Evolutionary conservation across 2,329 filamentous ascomycete species (phyloP), one percentile per base, ranked within the genome.

Genomic region (Neofusicoccum sp.): DNA sequence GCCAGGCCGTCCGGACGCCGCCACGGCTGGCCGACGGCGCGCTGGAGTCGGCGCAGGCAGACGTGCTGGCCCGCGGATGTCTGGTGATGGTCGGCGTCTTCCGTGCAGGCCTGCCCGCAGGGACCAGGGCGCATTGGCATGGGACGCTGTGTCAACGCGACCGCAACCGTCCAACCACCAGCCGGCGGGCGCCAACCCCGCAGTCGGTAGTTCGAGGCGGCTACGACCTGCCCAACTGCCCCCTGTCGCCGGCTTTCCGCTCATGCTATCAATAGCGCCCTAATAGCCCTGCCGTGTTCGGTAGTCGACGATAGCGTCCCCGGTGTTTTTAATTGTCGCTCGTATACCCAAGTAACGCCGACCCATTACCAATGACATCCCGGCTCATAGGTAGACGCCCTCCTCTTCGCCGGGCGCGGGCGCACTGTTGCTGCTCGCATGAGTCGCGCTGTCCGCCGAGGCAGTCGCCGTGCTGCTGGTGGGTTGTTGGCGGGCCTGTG

Each of bases 341-440:
- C 51, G 51, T 56, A 44, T 56, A 56, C 6, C 31, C n/a, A 56
- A 41, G 7, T 33, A 31, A n/a, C 49, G 49, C 49, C 49, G 49
- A 31, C 41, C 3, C 49, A 41, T 28, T 8, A 41, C 31, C 30
- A 20, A 14, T 51, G 45, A 11, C 33, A 26, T 54, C 36, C 34
- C 48, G 12, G 28, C 40, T 66, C 62, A 67, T 12, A 67, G 60
- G 40, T 62, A 66, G 11, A 67, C 64, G 5, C 65, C 65, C 31
- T 67, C 64, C 34, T 66, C 64, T 34, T 61, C 64, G 20, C 59
- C 40, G 28, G 44, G 24, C 4, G 11, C 30, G 12, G n/a, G n/a
- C n/a, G n/a, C n/a, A n/a, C n/a, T n/a, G n/a, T 57, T 33, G 8
- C 26, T 33, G 11, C 33, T 49, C 9, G 47, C 60, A 56, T 61